Evolutionary conservation across 2,329 filamentous ascomycete species (phyloP), one percentile per base, ranked within the genome.

Genomic region (Plectosphaerella cucumerina): DNA sequence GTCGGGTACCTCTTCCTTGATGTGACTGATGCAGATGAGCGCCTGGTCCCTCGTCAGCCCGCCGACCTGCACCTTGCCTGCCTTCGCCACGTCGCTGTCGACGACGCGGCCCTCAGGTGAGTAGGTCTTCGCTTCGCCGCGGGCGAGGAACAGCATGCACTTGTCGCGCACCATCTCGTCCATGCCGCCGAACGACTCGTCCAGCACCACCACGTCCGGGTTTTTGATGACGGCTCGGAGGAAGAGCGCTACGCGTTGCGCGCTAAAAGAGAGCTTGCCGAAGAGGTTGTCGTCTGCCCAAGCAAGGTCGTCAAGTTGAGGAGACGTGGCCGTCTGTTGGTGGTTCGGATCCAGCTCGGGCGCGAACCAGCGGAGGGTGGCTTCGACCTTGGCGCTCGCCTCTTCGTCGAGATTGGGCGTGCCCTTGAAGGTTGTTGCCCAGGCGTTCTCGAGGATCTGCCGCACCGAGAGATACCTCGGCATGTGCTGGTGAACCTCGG

Each of bases 401-500:
- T 78, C 69, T 1, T 71, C 64, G 35, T 82, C 77, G 1, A 97
- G 71, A 42, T 73, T 78, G 0, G 94, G 86, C 54, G 78, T 83
- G 1, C 84, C 78, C 15, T 87, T 77, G 58, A 96, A 95, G 0
- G 94, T 96, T 52, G 95, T 89, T 2, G 91, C 87, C 86, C 90
- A 97, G 0, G 93, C 91, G 47, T 86, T 93, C 64, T 94, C 90
- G 1, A 99, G 66, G 0, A 90, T 81, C 47, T 86, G 78, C 2
- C 90, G 81, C 10, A 96, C 71, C 0, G 85, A 86, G 44, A 96
- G 74, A 34, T 80, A 76, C 46, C 86, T 85, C 1, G 94, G 93
- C 71, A 97, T 97, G 67, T 96, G 91, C 48, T 90, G 86, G 62
- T 97, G 92, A 5, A 97, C 88, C 65, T 97, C 94, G 0, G 94